Conservation (phyloP, 768 basidiomycete genomes). For the Boletus rubroflammeus region DNA sequence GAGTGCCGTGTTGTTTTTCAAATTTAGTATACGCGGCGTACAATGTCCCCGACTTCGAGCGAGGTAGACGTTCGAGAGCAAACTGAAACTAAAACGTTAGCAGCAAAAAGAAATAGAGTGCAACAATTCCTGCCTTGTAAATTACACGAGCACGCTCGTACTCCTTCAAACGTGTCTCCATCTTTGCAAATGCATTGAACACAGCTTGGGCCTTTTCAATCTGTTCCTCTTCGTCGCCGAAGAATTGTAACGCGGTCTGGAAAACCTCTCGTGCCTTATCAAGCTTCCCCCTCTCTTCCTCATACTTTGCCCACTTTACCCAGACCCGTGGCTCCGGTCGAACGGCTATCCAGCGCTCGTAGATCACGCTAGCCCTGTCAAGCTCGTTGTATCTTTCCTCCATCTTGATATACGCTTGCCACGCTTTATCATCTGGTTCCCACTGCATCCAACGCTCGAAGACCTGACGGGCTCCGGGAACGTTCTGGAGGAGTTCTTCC, state of each 20-base stretch:
- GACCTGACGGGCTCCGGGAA: constrained; percentile 93
- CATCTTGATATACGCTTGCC: constrained; percentile 99
- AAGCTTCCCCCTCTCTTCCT: constrained; percentile 65
- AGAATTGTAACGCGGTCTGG: constrained; percentile 87
- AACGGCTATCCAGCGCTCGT: constrained; percentile 86
- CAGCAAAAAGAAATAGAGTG: not conserved
- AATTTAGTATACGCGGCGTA: constrained; percentile 96
- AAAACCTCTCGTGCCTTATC: constrained; percentile 84
- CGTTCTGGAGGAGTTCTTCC: constrained; percentile 94
- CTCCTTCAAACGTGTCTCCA: constrained; percentile 96
- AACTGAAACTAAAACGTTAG: constrained; percentile 51
- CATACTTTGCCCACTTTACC: constrained; percentile 85
- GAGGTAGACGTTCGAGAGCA: constrained; percentile 87
- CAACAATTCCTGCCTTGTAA: constrained; percentile 70
- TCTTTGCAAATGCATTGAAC: constrained; percentile 90
- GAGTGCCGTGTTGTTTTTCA: constrained; percentile 95
- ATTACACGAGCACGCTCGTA: constrained; percentile 95
- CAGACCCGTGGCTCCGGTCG: constrained; percentile 75
- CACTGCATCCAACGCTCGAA: constrained; percentile 99
- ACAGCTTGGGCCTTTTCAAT: constrained; percentile 89
- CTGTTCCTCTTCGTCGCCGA: constrained; percentile 83
- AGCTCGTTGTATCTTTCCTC: constrained; percentile 90
- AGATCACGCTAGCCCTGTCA: constrained; percentile 88
- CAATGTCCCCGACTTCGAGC: constrained; percentile 83
- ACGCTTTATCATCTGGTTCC: constrained; percentile 99